A percentile compares a stretch with the other conserved stretches of the same genome.
Conservation (phyloP, 129 eudicot genomes). For the Tagetes erecta region DNA sequence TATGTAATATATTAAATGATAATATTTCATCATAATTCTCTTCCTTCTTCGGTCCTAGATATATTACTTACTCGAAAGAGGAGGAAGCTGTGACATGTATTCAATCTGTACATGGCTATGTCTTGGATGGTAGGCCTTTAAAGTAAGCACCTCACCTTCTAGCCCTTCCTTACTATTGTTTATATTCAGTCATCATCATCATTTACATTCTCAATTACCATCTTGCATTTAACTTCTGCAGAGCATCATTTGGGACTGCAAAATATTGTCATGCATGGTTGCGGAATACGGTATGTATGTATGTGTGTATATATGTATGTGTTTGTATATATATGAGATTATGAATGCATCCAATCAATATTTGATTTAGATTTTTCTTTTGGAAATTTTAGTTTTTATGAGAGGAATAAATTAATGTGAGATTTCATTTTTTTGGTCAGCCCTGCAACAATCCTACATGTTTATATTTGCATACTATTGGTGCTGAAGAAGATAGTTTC, state of each 20-base stretch:
- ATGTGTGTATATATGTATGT: slow-evolving; percentile 28
- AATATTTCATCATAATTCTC: slow-evolving; percentile 1
- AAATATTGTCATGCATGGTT: slow-evolving; percentile 95
- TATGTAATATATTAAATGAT: not conserved
- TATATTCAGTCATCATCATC: not conserved
- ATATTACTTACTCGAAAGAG: slow-evolving; percentile 79
- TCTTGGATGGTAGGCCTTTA: slow-evolving; percentile 68
- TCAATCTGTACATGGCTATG: slow-evolving; percentile 85
- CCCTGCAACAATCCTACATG: slow-evolving; percentile 83
- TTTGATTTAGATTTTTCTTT: slow-evolving; percentile 11
- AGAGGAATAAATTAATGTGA: slow-evolving; percentile 11
- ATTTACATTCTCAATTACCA: slow-evolving; percentile 19
- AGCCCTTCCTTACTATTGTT: slow-evolving; percentile 5
- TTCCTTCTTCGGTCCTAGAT: slow-evolving; percentile 36
- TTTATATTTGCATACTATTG: slow-evolving; percentile 76
- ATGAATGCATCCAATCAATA: not conserved
- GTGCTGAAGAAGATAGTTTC: slow-evolving; percentile 92
- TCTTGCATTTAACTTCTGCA: slow-evolving; percentile 29
- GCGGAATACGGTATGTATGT: slow-evolving; percentile 56
- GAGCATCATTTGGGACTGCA: slow-evolving; percentile 96
- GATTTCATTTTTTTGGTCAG: slow-evolving; percentile 41
- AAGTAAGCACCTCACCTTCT: slow-evolving; percentile 43
- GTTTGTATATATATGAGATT: not conserved
- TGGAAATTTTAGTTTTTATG: not conserved
- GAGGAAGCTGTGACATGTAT: slow-evolving; percentile 89